Percentiles rank a stretch among this genome's conserved stretches.
Conservation (phyloP, 1,284 basidiomycete species). For the Hemileia vastatrix region DNA sequence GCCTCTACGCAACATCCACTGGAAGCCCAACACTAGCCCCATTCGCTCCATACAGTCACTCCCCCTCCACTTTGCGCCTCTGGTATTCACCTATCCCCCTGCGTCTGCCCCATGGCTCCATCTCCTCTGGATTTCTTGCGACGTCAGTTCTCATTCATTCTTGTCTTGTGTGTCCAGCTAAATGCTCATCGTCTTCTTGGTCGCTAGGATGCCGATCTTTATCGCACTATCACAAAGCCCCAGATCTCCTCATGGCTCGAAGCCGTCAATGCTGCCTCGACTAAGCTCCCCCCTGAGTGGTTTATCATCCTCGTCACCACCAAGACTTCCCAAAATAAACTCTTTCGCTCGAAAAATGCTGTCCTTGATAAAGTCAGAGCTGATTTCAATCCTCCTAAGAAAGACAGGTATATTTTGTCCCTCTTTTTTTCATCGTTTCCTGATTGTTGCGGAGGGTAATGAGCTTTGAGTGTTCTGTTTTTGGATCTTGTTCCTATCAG, state of each 20-base stretch:
- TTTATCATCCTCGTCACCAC: slow-evolving; percentile 69
- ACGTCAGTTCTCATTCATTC: slow-evolving; percentile 47
- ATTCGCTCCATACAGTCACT: slow-evolving; percentile 77
- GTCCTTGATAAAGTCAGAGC: slow-evolving; percentile 82
- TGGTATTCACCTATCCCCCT: too few relatives aligned
- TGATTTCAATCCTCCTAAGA: slow-evolving; percentile 83
- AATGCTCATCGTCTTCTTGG: neutral
- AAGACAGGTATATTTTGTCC: slow-evolving; percentile 59
- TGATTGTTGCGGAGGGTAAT: slow-evolving; percentile 5
- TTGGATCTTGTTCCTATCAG: slow-evolving; percentile 48
- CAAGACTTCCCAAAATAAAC: slow-evolving; percentile 37
- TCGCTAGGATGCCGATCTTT: slow-evolving; percentile 67
- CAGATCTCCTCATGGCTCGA: slow-evolving; percentile 86
- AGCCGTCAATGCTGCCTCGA: slow-evolving; percentile 54
- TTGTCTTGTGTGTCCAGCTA: slow-evolving; percentile 3
- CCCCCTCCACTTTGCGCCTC: slow-evolving; percentile 60
- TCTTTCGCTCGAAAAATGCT: slow-evolving; percentile 70
- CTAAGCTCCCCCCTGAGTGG: slow-evolving; percentile 81
- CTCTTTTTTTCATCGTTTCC: neutral
- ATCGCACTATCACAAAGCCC: slow-evolving; percentile 64
- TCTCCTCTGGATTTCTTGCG: slow-evolving; percentile 73
- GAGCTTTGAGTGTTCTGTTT: slow-evolving; percentile 27
- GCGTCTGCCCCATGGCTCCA: slow-evolving; percentile 76
- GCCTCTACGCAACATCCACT: slow-evolving; percentile 77
- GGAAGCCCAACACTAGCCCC: slow-evolving; percentile 63